Evolutionary conservation across 2,329 filamentous ascomycete species (phyloP).

Genomic region (Trichophyton simii): DNA sequence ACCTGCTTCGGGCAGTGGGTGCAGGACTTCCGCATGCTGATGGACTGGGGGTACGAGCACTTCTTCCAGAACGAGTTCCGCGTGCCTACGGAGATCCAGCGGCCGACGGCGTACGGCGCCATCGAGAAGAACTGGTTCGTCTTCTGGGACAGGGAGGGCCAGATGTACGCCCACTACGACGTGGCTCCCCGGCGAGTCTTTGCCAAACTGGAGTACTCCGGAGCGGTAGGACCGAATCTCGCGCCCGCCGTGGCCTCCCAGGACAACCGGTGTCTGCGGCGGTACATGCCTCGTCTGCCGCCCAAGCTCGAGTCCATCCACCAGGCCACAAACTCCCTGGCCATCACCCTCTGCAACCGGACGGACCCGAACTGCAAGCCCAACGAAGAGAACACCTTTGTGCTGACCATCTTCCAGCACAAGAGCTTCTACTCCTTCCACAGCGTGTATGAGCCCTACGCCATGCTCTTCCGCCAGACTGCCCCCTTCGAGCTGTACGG

Average conservation of each 20-base stretch:
- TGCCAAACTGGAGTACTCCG: conserved; percentile 35
- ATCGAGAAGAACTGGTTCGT: conserved; percentile 53
- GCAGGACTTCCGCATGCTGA: conserved; percentile 41
- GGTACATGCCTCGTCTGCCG: conserved; percentile 33
- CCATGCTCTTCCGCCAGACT: conserved; percentile 38
- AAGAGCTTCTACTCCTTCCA: conserved; percentile 41
- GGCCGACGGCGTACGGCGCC: conserved; percentile 33
- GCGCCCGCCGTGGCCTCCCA: conserved; percentile 24
- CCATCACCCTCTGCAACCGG: conserved; percentile 43
- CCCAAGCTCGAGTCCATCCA: conserved; percentile 38
- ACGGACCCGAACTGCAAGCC: conserved; percentile 34
- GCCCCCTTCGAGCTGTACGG: conserved; percentile 41
- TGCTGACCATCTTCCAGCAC: conserved; percentile 44
- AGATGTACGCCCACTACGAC: conserved; percentile 44
- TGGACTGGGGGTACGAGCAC: conserved; percentile 31
- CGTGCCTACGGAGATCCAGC: conserved; percentile 39
- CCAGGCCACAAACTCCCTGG: conserved; percentile 48
- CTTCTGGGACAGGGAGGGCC: conserved; percentile 43
- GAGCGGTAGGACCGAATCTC: conserved; percentile 38
- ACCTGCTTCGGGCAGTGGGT: conserved; percentile 48
- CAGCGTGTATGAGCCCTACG: conserved; percentile 44
- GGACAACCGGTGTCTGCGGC: conserved; percentile 38
- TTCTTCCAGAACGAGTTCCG: conserved; percentile 28
- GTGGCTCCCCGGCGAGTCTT: conserved; percentile 40
- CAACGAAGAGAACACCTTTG: conserved; percentile 40